Evolutionary conservation across 148 eudicot genomes (phyloP), one percentile per base, ranked within the genome.

Genomic region (Vaccinium vitisidaea): DNA sequence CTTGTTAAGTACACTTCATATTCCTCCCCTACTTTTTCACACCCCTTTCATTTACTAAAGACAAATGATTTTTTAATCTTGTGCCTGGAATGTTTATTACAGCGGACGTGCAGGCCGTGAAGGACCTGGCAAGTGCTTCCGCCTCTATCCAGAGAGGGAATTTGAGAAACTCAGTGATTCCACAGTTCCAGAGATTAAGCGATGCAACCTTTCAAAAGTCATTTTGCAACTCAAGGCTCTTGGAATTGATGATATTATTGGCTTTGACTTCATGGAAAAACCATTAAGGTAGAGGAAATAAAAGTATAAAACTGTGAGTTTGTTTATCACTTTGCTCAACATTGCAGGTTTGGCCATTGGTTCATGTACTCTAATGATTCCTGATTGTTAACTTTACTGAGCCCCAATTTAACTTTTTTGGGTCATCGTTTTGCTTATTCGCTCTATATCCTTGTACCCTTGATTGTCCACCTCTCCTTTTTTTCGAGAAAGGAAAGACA

Each of bases 61-160:
- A 14, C 30, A 15, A 65, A 21, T 13, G 21, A 53, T 9, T 55
- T 79, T 65, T 84, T 85, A 46, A 56, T 80, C 54, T 74, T 84
- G 59, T 56, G 6, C 23, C 21, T 71, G 49, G 30, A 50, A 21
- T 56, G 48, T 85, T 82, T 36, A 23, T 84, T 83, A 63, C 90
- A 94, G 99, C 89, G 99, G 98, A 67, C 98, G 99, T 89, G 99
- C 99, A 84, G 99, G 99, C 71, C 98, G 99, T 86, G 99, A 95
- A 88, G 98, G 94, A 86, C 95, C 98, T 83, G 99, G 98, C 54
- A 97, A 95, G 84, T 97, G 98, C 90, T 97, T 94, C 83, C 95
- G 99, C 71, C 95, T 97, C 54, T 97, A 97, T 84, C 95, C 95
- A 55, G 99, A 97, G 86, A 84, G 81, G 78, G 91, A 88, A 88